Base-by-base conservation (phyloP, 805 yeast species). In the Starmerella powellii region DNA sequence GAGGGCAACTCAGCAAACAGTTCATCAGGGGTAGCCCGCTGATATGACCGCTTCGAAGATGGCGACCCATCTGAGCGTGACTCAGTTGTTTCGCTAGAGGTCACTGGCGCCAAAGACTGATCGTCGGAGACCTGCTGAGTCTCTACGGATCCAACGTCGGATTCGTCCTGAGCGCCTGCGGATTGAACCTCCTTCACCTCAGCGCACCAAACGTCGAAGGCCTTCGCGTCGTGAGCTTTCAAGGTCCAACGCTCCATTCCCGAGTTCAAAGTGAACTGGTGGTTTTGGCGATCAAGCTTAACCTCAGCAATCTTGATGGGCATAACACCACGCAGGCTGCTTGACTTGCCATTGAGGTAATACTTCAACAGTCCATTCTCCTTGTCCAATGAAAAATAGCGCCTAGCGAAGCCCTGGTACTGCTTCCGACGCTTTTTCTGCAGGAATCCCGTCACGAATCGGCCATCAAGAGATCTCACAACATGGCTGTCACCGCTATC, bases 161-260 rank as follows among this genome's bases (percentile, higher is more conserved):
- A 32, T 17, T 46, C 47, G 8, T 42, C 47, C 17, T 31, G 46
- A 5, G 18, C 8, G 16, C 42, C 30, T 2, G 38, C 24, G 23
- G 32, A 18, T 10, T 39, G 39, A 6, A 56, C 62, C 17, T 62
- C 61, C 53, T 84, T 79, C 49, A 87, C 72, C 2, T 94, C 94
- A 40, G 76, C 70, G 12, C 80, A 73, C 98, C 98, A 91, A 5
- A 73, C 67, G 28, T 75, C 71, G 71, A 85, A 91, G 49, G 82
- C 86, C 2, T 67, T 63, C 10, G 62, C 61, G 43, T 68, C 74
- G 36, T 68, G 63, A 0, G 96, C 82, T 53, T 81, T 83, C 46
- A 88, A 66, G 30, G 75, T 76, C 97, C 97, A 88, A 8, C 82
- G 81, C 87, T 6, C 69, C 66, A 88, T 78, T 2, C 97, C 97